These are phyloP conservation scores for Clonostachys rhizophaga DNA, from an alignment of 2,329 filamentous ascomycete species.

Conservation along the genomic window DNA sequence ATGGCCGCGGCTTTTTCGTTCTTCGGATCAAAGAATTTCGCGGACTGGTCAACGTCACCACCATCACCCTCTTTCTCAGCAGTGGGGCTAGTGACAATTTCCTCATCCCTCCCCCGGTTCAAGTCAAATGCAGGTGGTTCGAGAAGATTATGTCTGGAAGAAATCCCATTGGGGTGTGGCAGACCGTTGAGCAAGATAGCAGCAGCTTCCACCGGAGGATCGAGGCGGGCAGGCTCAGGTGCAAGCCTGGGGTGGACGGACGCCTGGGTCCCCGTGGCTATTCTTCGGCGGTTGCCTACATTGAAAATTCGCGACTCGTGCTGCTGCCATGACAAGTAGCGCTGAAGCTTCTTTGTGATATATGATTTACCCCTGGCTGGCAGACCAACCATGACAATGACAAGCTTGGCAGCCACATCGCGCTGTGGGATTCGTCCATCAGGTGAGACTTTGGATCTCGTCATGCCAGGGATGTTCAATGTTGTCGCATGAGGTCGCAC, in stretches of 20 bases:
- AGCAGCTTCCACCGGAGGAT: conserved; percentile 46
- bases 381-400: conserved; percentile 97
- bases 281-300: conserved; percentile 83
- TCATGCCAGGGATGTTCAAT: conserved; percentile 94
- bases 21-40: conserved; percentile 87
- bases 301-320: conserved; percentile 97
- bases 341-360: conserved; percentile 95
- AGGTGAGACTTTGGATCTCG: conserved; percentile 89
- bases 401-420: conserved; percentile 92
- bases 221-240: conserved; percentile 27
- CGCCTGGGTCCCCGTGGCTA: conserved; percentile 61
- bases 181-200: conserved; percentile 53
- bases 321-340: conserved; percentile 95
- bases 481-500: conserved; percentile 84
- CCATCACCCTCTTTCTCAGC: not conserved
- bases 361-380: conserved; percentile 96
- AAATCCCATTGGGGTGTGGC: conserved; percentile 21
- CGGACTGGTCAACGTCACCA: conserved; percentile 65
- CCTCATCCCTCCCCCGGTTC: conserved; percentile 10
- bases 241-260: conserved; percentile 21
- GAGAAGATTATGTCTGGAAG: conserved; percentile 16
- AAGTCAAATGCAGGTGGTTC: conserved; percentile 33
- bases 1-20: conserved; percentile 79
- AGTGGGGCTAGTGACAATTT: too few species aligned
- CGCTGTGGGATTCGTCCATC: conserved; percentile 91